Evolutionary conservation across 108 stramenopile species (phyloP), one percentile per base, ranked within the genome.

Genomic region (Cyclostephanos tholiformis): DNA sequence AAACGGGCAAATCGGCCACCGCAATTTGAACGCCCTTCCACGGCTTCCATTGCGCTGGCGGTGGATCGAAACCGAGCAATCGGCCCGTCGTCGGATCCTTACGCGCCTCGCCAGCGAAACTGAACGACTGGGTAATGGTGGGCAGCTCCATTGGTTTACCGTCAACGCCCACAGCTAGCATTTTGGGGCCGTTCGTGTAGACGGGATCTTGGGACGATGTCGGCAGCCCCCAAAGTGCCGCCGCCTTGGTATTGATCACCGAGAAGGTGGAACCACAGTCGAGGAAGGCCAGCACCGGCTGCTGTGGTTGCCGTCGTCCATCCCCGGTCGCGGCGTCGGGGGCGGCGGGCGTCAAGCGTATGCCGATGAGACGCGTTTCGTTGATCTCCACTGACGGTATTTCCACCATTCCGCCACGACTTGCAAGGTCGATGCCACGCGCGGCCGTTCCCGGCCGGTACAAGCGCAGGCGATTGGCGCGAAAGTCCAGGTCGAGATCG

Each of bases 401-500:
- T 44, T 62, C 68, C n/a, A 74, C 85, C 64, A 91, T 67, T 46
- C 83, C 83, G 13, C 53, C 76, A 6, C 23, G 2, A 32, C 32
- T 66, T 1, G 8, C 41, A 4, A 41, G 4, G 41, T 41, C 41
- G 9, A 41, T 41, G 30, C 76, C 74, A 43, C 58, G 44, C 5
- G 75, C 75, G 23, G 55, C 63, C 12, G 38, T 57, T 19, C 52
- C 72, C 12, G 89, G 89, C 20, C 73, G 77, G 76, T 82, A 92
- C 39, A 92, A 67, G 52, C 91, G 84, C 4, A 92, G 66, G 44
- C 88, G 78, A 8, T 72, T 76, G 17, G 70, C 74, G 0, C 88
- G 84, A 70, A 92, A 92, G 55, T 92, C 91, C 41, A 92, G 89
- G 65, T 92, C 91, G 2, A 88, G 82, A 77, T 92, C 91, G 65